Conservation (phyloP, 768 basidiomycete genomes). For the Tylopilus intermedius region DNA sequence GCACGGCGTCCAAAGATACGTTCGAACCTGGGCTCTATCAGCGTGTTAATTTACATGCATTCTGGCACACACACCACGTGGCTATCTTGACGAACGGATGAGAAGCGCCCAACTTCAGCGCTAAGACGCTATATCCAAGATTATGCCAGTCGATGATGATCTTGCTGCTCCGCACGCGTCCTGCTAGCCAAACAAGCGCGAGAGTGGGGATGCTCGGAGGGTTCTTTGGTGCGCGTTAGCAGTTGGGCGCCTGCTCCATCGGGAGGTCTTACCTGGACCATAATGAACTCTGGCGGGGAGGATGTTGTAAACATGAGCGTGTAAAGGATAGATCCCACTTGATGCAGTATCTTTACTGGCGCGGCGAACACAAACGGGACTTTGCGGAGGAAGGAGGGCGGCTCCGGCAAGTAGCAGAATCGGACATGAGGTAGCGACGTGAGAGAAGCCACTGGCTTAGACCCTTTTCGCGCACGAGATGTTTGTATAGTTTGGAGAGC, state of each 20-base stretch:
- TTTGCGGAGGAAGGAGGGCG: slow-evolving; percentile 46
- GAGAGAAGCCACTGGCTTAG: slow-evolving; percentile 71
- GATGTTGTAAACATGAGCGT: slow-evolving; percentile 57
- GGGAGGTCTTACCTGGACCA: slow-evolving; percentile 71
- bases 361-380: slow-evolving; percentile 70
- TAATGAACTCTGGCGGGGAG: slow-evolving; percentile 73
- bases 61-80: slow-evolving; percentile 50
- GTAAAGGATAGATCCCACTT: slow-evolving; percentile 58
- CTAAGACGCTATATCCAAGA: slow-evolving; percentile 89
- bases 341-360: slow-evolving; percentile 74
- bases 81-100: slow-evolving; percentile 73
- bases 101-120: slow-evolving; percentile 64
- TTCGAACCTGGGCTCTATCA: slow-evolving; percentile 65
- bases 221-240: slow-evolving; percentile 51
- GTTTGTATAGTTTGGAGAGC: not conserved
- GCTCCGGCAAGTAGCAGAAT: slow-evolving; percentile 63
- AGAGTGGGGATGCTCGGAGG: slow-evolving; percentile 96
- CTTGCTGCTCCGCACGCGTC: slow-evolving; percentile 64
- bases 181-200: slow-evolving; percentile 74
- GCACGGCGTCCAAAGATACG: slow-evolving; percentile 71
- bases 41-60: not conserved
- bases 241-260: not conserved
- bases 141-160: slow-evolving; percentile 99
- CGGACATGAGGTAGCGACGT: slow-evolving; percentile 59
- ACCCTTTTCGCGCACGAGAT: slow-evolving; percentile 43